These are phyloP conservation scores for Sanghuangporus baumii DNA, from an alignment of 1,284 basidiomycete genomes.

Conservation along the genomic window DNA sequence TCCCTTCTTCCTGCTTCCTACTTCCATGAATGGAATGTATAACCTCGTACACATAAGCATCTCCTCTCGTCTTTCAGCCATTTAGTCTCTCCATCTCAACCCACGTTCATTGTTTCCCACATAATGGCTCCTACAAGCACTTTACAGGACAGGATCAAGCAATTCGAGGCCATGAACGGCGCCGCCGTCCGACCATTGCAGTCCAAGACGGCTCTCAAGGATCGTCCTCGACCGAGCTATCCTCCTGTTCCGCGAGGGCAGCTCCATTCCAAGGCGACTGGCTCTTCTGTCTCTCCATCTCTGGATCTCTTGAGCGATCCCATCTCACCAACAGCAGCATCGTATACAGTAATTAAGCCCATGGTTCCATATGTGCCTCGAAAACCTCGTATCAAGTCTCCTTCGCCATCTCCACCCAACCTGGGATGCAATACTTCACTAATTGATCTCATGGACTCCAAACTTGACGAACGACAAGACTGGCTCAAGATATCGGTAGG, in stretches of 20 bases:
- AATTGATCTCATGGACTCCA: conserved; percentile 71
- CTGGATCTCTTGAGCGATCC: conserved; percentile 12
- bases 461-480: conserved; percentile 54
- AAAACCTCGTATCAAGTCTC: conserved; percentile 26
- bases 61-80: not conserved
- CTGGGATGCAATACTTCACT: conserved; percentile 55
- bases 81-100: not conserved
- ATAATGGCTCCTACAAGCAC: conserved; percentile 14
- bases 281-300: not conserved
- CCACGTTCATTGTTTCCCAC: conserved; percentile 5
- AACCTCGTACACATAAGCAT: not conserved
- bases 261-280: not conserved
- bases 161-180: conserved; percentile 13
- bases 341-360: conserved; percentile 16
- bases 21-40: not conserved
- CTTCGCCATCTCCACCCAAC: conserved; percentile 50
- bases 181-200: not conserved
- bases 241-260: conserved; percentile 7
- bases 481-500: conserved; percentile 15
- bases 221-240: conserved; percentile 9
- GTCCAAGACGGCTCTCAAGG: not conserved
- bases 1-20: not conserved
- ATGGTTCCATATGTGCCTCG: conserved; percentile 17
- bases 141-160: conserved; percentile 14
- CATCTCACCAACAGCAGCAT: conserved; percentile 17